Base-by-base conservation (phyloP, 1,284 basidiomycete genomes). In the Laetiporus sulphureus region DNA sequence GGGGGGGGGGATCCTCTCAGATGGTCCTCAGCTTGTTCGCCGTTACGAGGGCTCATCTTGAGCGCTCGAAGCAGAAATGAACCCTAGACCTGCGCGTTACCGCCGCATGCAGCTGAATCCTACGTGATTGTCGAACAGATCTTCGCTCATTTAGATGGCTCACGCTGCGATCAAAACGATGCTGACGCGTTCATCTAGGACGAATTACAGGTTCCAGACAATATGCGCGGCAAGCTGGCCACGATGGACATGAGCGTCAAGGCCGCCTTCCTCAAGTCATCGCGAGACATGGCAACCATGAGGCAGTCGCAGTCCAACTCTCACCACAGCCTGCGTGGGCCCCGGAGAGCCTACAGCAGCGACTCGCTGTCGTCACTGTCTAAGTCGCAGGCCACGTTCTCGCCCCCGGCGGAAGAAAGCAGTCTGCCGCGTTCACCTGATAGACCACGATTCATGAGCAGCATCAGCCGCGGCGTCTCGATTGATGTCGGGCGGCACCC, bases 221-320 rank as follows among this genome's bases (percentile, higher is more conserved):
- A 76, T 8, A 66, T 91, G 13, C 75, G 89, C 10, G 79, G 80
- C 1, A 90, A 90, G 61, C 74, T 93, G 4, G 67, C 72, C 30
- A 75, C 76, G 18, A 86, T 93, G 74, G 87, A 89, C 47, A 65
- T 79, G 0, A 77, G 80, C 2, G 89, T 93, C 30, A 92, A 92
- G 56, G 85, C 85, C 3, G 85, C 86, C n/a, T 91, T 93, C 85
- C 67, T 93, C 42, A 89, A 86, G 55, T 90, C 88, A 0, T 87
- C 88, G 2, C 79, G 83, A 20, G 75, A 77, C 11, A 68, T 91
- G 54, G 69, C 73, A 20, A 59, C 72, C 10, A 69, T 71, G 22
- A 53, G 64, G 20, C 58, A 70, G 0, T 53, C 71, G 15, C 49
- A 57, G 16, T 46, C 59, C 19, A 45, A 52, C 2, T 48, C 55